Evolutionary conservation across 2,329 filamentous ascomycete species (phyloP), one percentile per base, ranked within the genome.

Genomic region (Coniochaeta sp.): DNA sequence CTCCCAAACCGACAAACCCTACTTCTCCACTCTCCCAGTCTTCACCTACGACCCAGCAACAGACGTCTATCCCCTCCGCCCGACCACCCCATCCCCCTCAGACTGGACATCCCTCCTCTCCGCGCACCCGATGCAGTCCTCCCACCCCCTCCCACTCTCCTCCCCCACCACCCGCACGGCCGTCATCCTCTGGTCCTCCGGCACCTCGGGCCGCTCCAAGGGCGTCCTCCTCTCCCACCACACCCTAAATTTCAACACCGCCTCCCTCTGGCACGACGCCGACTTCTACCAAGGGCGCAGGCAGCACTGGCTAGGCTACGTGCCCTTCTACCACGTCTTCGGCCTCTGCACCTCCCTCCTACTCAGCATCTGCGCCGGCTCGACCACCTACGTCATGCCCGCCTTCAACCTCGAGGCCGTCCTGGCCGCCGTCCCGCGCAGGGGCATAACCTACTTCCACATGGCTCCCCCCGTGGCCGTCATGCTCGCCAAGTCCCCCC

Each of bases 131-230:
- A 76, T 79, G 19, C 69, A 74, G 31, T 71, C 65, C 19, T 73
- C 71, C 0, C 69, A 70, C 1, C 71, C 75, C 12, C 76, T 81
- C 61, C 67, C 74, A 31, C 72, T 73, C 14, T 77, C 78, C 2
- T 73, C 81, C 36, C 79, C 80, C 1, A 73, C 88, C 57, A 87
- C 87, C 65, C 90, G 90, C 69, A 87, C 83, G 2, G 76, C 75
- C 44, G 66, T 77, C 1, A 75, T 78, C 56, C 70, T 78, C 58
- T 78, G 76, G 76, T 77, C 75, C 0, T 85, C 81, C 0, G 82
- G 89, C 14, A 90, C 87, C 0, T 92, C 89, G 0, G 89, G 89
- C 1, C 77, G 88, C 0, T 88, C 89, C 14, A 92, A 92, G 69
- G 89, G 89, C 40, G 89, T 91, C 1, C 81, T 89, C 67, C 84